Percentiles rank a stretch among this genome's conserved stretches.
Conservation (phyloP, 2,329 filamentous ascomycete species). For the Elsinoe batatas region DNA sequence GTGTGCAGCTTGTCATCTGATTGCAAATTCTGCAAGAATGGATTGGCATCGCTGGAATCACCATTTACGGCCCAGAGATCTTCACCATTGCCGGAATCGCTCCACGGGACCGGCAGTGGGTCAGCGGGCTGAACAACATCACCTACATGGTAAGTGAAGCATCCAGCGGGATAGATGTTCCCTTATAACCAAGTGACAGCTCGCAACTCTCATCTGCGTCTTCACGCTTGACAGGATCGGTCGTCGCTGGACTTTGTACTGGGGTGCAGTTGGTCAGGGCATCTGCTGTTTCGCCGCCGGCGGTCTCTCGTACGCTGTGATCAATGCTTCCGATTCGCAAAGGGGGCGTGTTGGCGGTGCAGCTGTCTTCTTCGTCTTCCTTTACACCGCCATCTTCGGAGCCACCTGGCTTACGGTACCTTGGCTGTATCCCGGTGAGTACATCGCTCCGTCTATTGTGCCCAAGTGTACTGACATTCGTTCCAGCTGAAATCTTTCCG, state of each 20-base stretch:
- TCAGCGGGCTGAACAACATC: slow-evolving; percentile 33
- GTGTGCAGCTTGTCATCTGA: slow-evolving; percentile 32
- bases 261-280: slow-evolving; percentile 27
- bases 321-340: slow-evolving; percentile 21
- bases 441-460: not conserved
- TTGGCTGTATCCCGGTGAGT: slow-evolving; percentile 31
- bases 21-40: slow-evolving; percentile 33
- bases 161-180: not conserved
- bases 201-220: slow-evolving; percentile 28
- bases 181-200: not conserved
- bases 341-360: slow-evolving; percentile 38
- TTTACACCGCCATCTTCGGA: slow-evolving; percentile 56
- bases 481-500: slow-evolving; percentile 62
- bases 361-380: slow-evolving; percentile 60
- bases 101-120: slow-evolving; percentile 32
- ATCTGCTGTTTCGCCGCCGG: slow-evolving; percentile 27
- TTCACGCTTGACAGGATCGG: slow-evolving; percentile 29
- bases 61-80: slow-evolving; percentile 28
- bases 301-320: slow-evolving; percentile 23
- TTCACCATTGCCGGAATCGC: slow-evolving; percentile 27
- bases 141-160: slow-evolving; percentile 23
- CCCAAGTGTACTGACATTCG: slow-evolving; percentile 40
- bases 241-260: slow-evolving; percentile 26
- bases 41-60: slow-evolving; percentile 28
- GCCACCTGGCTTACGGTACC: slow-evolving; percentile 52